A percentile compares a stretch with the other conserved stretches of the same genome.
phyloP scores from a whole-genome alignment of 257 asterid species.

The Leptodermis oblonga region DNA sequence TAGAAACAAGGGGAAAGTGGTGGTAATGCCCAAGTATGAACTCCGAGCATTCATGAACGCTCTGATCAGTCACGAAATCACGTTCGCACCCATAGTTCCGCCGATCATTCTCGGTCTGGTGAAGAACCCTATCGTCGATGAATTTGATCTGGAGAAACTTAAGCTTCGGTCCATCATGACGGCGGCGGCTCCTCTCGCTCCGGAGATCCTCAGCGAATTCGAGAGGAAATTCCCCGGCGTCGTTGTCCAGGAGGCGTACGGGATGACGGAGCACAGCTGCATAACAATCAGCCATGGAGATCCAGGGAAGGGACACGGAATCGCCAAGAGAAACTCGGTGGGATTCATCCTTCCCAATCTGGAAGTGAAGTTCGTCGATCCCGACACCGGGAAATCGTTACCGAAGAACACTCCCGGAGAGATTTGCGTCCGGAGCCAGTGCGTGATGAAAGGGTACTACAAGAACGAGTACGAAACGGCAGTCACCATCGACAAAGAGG shows the following conservation, averaged over 20 bases:
- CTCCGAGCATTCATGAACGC: conserved; percentile 59
- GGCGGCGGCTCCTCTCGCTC: conserved; percentile 97
- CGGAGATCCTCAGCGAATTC: conserved; percentile 67
- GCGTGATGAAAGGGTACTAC: conserved; percentile 93
- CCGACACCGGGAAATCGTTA: conserved; percentile 58
- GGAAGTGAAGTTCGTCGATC: conserved; percentile 80
- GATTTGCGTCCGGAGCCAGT: conserved; percentile 85
- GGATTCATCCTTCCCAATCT: conserved; percentile 89
- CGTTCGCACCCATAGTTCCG: conserved; percentile 86
- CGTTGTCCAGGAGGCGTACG: conserved; percentile 91
- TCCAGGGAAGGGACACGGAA: conserved; percentile 43
- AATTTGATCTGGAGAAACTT: conserved; percentile 65
- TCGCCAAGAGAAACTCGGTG: conserved; percentile 76
- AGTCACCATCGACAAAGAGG: conserved; percentile 66
- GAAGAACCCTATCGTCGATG: conserved; percentile 79
- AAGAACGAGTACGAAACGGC: conserved; percentile 75
- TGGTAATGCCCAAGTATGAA: conserved; percentile 80
- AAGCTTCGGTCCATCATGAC: conserved; percentile 76
- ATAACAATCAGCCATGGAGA: conserved; percentile 71
- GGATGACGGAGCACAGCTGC: conserved; percentile 98
- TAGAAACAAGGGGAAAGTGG: conserved; percentile 85
- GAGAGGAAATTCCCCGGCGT: conserved; percentile 72
- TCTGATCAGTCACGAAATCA: conserved; percentile 62
- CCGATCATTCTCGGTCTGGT: conserved; percentile 82
- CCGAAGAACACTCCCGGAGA: conserved; percentile 73